phyloP scores from a whole-genome alignment of 805 yeast species.

The Candida tibetensis region DNA sequence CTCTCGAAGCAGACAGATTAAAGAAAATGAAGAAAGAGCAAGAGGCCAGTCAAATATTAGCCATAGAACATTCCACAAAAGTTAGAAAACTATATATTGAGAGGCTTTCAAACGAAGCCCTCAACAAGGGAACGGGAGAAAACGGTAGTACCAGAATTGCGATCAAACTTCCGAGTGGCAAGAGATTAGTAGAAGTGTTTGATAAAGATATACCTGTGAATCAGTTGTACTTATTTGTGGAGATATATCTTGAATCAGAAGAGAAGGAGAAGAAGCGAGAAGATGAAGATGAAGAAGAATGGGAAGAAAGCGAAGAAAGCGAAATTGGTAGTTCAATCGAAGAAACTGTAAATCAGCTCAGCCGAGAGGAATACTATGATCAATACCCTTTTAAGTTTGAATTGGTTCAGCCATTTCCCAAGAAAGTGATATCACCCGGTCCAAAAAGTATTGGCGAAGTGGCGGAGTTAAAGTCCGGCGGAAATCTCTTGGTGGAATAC shows the following conservation, averaged over 20 bases:
- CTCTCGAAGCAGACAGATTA: slow-evolving; percentile 48
- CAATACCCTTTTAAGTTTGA: slow-evolving; percentile 34
- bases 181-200: slow-evolving; percentile 46
- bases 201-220: slow-evolving; percentile 33
- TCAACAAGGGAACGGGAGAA: background rate
- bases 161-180: slow-evolving; percentile 54
- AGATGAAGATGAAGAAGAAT: slow-evolving; percentile 5
- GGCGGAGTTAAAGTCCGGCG: slow-evolving; percentile 33
- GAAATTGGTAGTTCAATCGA: background rate
- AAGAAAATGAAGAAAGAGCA: slow-evolving; percentile 47
- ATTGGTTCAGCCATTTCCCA: slow-evolving; percentile 42
- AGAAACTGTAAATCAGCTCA: background rate
- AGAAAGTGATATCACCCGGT: slow-evolving; percentile 20
- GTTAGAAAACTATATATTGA: background rate
- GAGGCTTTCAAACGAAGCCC: background rate
- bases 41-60: slow-evolving; percentile 6
- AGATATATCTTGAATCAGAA: slow-evolving; percentile 28
- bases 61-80: background rate
- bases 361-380: slow-evolving; percentile 20
- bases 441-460: slow-evolving; percentile 6
- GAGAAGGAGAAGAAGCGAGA: slow-evolving; percentile 5
- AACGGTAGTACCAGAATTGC: slow-evolving; percentile 30
- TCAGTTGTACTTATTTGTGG: slow-evolving; percentile 52
- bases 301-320: slow-evolving; percentile 9
- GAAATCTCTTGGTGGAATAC: slow-evolving; percentile 37